phyloP scores from a whole-genome alignment of 2,329 filamentous ascomycete species.

The Neopestalotiopsis rosae region DNA sequence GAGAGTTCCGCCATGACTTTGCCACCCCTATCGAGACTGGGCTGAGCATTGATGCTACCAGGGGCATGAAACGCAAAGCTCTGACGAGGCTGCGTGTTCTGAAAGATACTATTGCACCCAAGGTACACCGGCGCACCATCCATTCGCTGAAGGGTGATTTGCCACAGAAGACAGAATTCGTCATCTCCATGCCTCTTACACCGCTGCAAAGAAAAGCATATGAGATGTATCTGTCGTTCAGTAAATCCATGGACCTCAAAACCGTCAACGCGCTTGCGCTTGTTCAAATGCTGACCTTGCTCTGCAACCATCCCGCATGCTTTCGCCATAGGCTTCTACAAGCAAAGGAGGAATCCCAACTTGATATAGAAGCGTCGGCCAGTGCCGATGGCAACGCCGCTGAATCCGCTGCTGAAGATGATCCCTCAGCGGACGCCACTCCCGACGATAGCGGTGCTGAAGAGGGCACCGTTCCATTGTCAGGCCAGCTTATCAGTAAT shows the following conservation, averaged over 20 bases:
- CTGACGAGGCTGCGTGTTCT: conserved; percentile 73
- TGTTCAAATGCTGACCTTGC: conserved; percentile 46
- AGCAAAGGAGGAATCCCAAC: conserved; percentile 21
- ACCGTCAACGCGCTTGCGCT: conserved; percentile 39
- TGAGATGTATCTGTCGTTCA: conserved; percentile 43
- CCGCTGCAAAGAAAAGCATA: conserved; percentile 70
- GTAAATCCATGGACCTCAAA: conserved; percentile 19
- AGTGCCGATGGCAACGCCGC: neutral
- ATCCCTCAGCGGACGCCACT: too few species aligned
- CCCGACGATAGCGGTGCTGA: conserved; percentile 22
- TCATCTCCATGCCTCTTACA: conserved; percentile 76
- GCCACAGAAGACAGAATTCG: conserved; percentile 80
- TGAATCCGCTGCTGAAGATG: neutral
- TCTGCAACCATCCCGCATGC: conserved; percentile 59
- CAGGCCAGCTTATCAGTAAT: conserved; percentile 34
- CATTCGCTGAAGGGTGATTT: conserved; percentile 67
- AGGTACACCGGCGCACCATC: conserved; percentile 78
- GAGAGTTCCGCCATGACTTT: conserved; percentile 75
- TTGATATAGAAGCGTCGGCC: neutral
- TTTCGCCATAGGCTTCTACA: conserved; percentile 45
- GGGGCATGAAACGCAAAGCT: conserved; percentile 59
- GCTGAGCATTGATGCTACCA: conserved; percentile 67
- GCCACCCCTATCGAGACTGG: conserved; percentile 76
- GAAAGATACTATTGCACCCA: conserved; percentile 74
- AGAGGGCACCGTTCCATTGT: conserved; percentile 27